Evolutionary conservation across 495 filamentous ascomycete genomes (phyloP).

Genomic region (Aspergillus indologenus): DNA sequence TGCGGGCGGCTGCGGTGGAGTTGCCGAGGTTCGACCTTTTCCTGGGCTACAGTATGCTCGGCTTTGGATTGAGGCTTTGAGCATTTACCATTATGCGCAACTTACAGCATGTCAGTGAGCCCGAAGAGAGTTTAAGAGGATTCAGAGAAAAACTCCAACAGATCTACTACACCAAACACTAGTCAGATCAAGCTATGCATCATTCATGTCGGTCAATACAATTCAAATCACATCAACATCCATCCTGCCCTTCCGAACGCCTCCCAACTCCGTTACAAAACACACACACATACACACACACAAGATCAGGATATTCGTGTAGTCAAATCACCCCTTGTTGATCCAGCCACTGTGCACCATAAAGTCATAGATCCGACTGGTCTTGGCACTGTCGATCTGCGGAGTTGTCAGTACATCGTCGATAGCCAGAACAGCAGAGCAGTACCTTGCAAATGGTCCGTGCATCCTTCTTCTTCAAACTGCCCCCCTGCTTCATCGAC

Average conservation of each 20-base stretch:
- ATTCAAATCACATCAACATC: not conserved
- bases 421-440: constrained; percentile 1
- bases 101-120: no score
- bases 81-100: no score
- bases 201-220: not conserved
- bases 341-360: constrained; percentile 93
- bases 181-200: not conserved
- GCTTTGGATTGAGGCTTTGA: no score
- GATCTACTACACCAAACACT: not conserved
- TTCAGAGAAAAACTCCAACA: no score
- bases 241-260: not conserved
- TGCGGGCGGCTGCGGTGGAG: not conserved
- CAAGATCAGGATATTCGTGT: constrained; percentile 20
- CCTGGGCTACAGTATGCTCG: no score
- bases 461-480: constrained; percentile 85
- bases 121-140: no score
- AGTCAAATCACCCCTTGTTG: constrained; percentile 53
- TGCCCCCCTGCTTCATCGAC: constrained; percentile 81
- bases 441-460: constrained; percentile 63
- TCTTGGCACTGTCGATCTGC: constrained; percentile 64
- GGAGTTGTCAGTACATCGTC: constrained; percentile 11
- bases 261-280: constrained; percentile 18
- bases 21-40: constrained; percentile 26
- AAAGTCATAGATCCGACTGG: constrained; percentile 82
- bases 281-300: no score